Evolutionary conservation across 768 basidiomycete genomes (phyloP), one percentile per base, ranked within the genome.

Genomic region (Boletus pseudo-olivaceus): DNA sequence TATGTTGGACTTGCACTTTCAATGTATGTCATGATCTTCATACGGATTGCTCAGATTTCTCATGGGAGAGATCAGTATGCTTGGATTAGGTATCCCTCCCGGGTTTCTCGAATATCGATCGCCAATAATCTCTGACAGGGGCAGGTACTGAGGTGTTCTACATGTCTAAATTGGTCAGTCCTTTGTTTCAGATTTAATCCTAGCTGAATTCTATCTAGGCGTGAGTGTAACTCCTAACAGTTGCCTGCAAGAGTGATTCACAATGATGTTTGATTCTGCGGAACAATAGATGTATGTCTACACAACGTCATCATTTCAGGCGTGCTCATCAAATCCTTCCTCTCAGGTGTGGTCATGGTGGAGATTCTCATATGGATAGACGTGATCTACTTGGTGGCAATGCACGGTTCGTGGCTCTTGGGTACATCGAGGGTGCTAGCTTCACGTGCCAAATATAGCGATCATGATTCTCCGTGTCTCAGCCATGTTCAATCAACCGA

Each of bases 401-500:
- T n/a, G 45, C 41, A 57, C 3, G 55, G 60, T 60, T 32, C 30
- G 59, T 58, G 1, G 9, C 27, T 37, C n/a, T 14, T 12, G 6
- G 17, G 1, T 15, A 20, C 30, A n/a, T n/a, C 6, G 10, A 9
- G 12, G 9, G 5, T 30, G 7, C n/a, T 19, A 12, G 1, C 30
- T 45, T 44, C 8, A 47, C 15, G 20, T 7, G 12, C 4, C 12
- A 5, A 12, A 4, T 23, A 27, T 17, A 60, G 58, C 33, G 10
- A 61, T 60, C 26, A 60, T 61, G 54, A 50, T 61, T 56, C 35
- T 61, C 17, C 48, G 60, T 20, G 46, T 61, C 3, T 53, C 57
- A 5, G 60, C 26, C 20, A 61, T 60, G 60, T 61, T 59, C 49
- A n/a, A 26, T 17, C 30, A 38, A 41, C 55, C 51, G 0, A 56